A percentile compares a stretch with the other conserved stretches of the same genome.
Evolutionary conservation across 2,329 filamentous ascomycete species (phyloP).

Genomic region (Cladosporium velox): DNA sequence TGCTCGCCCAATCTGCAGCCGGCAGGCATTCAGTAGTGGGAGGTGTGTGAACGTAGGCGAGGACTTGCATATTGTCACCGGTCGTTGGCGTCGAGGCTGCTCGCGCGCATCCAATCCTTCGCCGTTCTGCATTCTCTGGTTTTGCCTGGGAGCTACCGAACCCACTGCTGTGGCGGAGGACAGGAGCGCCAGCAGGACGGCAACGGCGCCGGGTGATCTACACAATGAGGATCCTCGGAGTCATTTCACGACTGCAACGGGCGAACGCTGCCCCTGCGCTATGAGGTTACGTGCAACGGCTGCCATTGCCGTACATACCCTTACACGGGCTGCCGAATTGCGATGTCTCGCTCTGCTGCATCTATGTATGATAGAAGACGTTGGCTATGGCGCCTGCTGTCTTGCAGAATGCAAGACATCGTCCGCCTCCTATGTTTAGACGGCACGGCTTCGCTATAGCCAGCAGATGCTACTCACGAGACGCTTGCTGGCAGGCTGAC

Average conservation of each 20-base stretch:
- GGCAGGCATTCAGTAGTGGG: not conserved
- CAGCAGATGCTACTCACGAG: not conserved
- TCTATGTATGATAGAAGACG: constrained; percentile 13
- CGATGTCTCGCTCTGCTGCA: constrained; percentile 13
- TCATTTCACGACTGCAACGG: constrained; percentile 30
- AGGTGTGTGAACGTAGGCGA: constrained; percentile 9
- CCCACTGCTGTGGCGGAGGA: constrained; percentile 4
- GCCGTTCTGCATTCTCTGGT: constrained; percentile 9
- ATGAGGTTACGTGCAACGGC: constrained; percentile 13
- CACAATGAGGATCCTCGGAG: constrained; percentile 30
- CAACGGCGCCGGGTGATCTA: constrained; percentile 37
- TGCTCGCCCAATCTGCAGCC: not conserved
- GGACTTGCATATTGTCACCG: constrained; percentile 14
- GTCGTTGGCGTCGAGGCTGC: not conserved
- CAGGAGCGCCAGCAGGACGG: constrained; percentile 8
- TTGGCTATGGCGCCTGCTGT: constrained; percentile 20
- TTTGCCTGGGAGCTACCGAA: not conserved
- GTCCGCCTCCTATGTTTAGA: constrained; percentile 6
- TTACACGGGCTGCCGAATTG: constrained; percentile 2
- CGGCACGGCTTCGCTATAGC: not conserved
- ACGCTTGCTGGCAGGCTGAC: not conserved
- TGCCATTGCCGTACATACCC: constrained; percentile 2
- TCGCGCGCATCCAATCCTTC: constrained; percentile 4
- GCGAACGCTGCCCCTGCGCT: constrained; percentile 21
- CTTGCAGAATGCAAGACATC: constrained; percentile 22